Percentiles rank a stretch among this genome's conserved stretches.
Conservation (phyloP, 257 asterid species). For the Gentiana macrophylla region DNA sequence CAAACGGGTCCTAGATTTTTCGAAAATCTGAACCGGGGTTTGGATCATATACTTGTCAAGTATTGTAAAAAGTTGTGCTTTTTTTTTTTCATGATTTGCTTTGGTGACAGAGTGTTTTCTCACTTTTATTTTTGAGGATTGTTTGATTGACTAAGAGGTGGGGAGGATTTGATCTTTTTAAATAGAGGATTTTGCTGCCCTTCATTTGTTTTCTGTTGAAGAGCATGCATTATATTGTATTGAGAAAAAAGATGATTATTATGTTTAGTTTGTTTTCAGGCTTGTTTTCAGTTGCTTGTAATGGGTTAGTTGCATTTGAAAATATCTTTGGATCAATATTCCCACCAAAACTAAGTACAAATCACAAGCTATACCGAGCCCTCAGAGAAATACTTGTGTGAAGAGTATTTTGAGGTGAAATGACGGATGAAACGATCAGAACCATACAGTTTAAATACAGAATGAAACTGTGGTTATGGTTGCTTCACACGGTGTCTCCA, state of each 20-base stretch:
- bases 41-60: slow-evolving; percentile 1
- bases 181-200: not conserved
- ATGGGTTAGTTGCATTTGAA: not conserved
- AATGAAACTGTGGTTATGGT: too few species aligned
- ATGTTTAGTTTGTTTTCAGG: not conserved
- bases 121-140: slow-evolving; percentile 4
- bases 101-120: slow-evolving; percentile 7
- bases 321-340: not conserved
- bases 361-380: too few species aligned
- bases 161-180: not conserved
- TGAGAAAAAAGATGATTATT: not conserved
- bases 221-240: not conserved
- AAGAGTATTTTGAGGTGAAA: not conserved
- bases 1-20: slow-evolving; percentile 30
- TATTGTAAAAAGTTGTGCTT: slow-evolving; percentile 1
- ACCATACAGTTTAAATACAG: too few species aligned
- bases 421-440: too few species aligned
- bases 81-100: not conserved
- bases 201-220: not conserved
- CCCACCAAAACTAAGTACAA: too few species aligned
- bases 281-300: not conserved
- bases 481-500: too few species aligned
- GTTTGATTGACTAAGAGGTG: slow-evolving; percentile 1
- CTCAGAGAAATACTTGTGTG: too few species aligned
- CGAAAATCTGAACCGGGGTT: slow-evolving; percentile 4